Base-by-base conservation (phyloP, 805 yeast genomes). In the Yamadazyma ubonensis region DNA sequence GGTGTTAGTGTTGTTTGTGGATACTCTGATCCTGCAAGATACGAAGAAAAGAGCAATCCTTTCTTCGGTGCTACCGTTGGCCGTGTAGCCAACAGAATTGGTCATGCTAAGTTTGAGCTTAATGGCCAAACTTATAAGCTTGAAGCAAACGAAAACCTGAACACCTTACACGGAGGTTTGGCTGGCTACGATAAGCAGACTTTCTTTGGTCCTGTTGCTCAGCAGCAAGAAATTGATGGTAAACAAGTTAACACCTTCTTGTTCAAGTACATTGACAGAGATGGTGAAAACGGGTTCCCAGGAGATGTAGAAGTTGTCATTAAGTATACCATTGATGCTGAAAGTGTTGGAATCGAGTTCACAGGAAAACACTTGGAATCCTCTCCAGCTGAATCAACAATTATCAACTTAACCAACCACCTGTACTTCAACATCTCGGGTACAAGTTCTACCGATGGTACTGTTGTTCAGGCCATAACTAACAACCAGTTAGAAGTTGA, bases 31-130 rank as follows among this genome's bases (percentile, higher is more conserved):
- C 67, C 63, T 20, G 48, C 39, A 5, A 59, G 55, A 30, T 68
- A 66, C 49, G 41, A 48, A 19, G 43, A 50, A 29, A 45, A 54
- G 14, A 53, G 64, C 22, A 71, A 75, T 51, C 78, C 79, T 14
- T 78, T 65, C 53, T 69, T 80, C 41, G 86, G 86, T 26, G 78
- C 85, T 20, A 75, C 83, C 14, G 71, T 80, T 28, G 88, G 88
- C 20, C 68, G 87, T 32, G 73, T 67, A 43, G 86, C 86, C 38
- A 82, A 81, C 56, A 68, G 87, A 42, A 72, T 81, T 36, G 51
- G 59, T 8, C 61, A 63, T 30, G 82, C 78, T 21, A 45, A 53
- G 36, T 66, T 77, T 46, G 37, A 45, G 10, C 43, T 79, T 16
- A 62, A 65, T 25, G 78, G 74, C 5, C 52, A 59, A 38, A 52